Evolutionary conservation across 768 basidiomycete species (phyloP).

Genomic region (Suillus subalutaceus): DNA sequence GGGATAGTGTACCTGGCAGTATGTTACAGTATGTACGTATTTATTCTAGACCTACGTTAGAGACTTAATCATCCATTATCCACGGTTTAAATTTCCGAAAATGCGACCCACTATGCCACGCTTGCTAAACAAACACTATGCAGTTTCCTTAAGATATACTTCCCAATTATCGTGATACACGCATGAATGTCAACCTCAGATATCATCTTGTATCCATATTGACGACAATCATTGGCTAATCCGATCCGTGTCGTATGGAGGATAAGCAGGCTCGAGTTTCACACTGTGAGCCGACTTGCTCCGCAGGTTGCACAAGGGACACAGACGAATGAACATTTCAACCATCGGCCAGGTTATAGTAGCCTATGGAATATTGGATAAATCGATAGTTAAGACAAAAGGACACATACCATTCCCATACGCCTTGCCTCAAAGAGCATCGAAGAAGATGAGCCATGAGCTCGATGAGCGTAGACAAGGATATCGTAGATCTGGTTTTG

Average conservation of each 20-base stretch:
- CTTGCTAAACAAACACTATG: neutral
- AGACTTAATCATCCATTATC: conserved; percentile 4
- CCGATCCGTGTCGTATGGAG: conserved; percentile 20
- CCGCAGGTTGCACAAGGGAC: conserved; percentile 54
- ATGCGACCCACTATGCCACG: conserved; percentile 2
- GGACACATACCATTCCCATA: conserved; percentile 58
- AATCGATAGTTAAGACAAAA: conserved; percentile 3
- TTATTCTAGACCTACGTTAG: conserved; percentile 18
- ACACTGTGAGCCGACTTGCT: conserved; percentile 35
- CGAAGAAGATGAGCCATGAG: conserved; percentile 53
- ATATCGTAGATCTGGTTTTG: conserved; percentile 71
- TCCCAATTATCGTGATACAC: neutral
- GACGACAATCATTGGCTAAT: conserved; percentile 1
- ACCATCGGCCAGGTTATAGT: conserved; percentile 76
- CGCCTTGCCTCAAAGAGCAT: conserved; percentile 61
- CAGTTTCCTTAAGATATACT: neutral
- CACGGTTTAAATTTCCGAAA: neutral
- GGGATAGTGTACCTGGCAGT: conserved; percentile 1
- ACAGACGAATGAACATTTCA: conserved; percentile 64
- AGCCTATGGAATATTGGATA: conserved; percentile 42
- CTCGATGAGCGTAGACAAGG: conserved; percentile 65
- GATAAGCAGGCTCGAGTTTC: conserved; percentile 21
- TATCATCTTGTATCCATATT: conserved; percentile 1
- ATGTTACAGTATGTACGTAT: conserved; percentile 8
- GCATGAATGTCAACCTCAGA: conserved; percentile 1